These are phyloP conservation scores for Didymella segeticola DNA, from an alignment of 2,329 filamentous ascomycete species.

Conservation along the genomic window DNA sequence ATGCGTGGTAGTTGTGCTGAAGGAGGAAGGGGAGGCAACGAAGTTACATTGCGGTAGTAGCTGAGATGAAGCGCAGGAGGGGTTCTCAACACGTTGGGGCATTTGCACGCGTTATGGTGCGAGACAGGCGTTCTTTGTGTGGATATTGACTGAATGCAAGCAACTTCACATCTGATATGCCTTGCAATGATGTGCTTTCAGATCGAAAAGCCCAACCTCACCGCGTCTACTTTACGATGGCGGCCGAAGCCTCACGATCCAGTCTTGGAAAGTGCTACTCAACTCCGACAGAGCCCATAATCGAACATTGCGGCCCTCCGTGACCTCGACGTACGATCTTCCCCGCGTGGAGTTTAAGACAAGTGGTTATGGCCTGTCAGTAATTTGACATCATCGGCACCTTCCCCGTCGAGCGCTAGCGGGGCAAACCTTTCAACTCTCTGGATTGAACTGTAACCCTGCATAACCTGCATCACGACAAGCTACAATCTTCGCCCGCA, in stretches of 20 bases:
- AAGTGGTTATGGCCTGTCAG: background rate
- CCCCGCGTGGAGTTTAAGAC: slow-evolving; percentile 10
- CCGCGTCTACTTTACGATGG: no score
- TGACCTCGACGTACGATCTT: no score
- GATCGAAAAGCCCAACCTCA: no score
- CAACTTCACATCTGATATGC: background rate
- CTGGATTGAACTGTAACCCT: slow-evolving; percentile 27
- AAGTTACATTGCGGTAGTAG: background rate
- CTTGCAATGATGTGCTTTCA: no score
- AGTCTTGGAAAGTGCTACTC: no score
- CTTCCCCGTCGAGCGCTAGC: slow-evolving; percentile 30
- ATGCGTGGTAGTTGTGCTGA: slow-evolving; percentile 41
- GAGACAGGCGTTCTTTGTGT: slow-evolving; percentile 27
- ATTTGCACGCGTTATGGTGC: slow-evolving; percentile 35
- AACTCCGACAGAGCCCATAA: no score
- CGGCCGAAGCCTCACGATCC: no score
- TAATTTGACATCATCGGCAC: slow-evolving; percentile 30
- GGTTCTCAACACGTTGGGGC: slow-evolving; percentile 5
- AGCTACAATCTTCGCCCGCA: slow-evolving; percentile 16
- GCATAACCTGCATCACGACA: slow-evolving; percentile 20
- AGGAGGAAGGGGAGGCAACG: background rate
- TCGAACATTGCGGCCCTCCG: background rate
- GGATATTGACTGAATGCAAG: slow-evolving; percentile 5
- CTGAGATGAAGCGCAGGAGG: background rate
- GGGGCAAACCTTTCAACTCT: slow-evolving; percentile 30